Conservation (phyloP, 495 filamentous ascomycete species). For the Talaromyces stipitatus region DNA sequence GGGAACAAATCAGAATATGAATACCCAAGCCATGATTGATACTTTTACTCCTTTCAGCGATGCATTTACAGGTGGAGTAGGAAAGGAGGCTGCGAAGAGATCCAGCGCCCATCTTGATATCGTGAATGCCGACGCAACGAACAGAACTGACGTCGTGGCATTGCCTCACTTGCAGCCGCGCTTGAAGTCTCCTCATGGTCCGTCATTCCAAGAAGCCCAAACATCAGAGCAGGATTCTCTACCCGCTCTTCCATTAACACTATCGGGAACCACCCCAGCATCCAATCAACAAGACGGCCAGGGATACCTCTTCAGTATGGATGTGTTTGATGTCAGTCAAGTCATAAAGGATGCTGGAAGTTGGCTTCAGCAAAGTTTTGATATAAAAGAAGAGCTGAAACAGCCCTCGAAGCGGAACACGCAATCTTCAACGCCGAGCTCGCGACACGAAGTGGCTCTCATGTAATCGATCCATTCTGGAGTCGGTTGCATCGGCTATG, state of each 20-base stretch:
- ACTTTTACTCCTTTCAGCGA: slow-evolving; percentile 37
- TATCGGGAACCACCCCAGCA: slow-evolving; percentile 26
- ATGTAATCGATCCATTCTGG: background rate
- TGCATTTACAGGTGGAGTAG: slow-evolving; percentile 35
- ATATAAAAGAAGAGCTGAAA: slow-evolving; percentile 24
- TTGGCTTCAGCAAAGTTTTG: slow-evolving; percentile 38
- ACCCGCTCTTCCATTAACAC: slow-evolving; percentile 20
- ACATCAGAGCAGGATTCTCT: slow-evolving; percentile 3
- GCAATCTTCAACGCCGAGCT: slow-evolving; percentile 5
- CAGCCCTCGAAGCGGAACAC: slow-evolving; percentile 9
- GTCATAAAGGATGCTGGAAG: slow-evolving; percentile 38
- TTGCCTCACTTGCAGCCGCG: slow-evolving; percentile 2
- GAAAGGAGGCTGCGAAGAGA: background rate
- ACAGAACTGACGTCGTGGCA: slow-evolving; percentile 7
- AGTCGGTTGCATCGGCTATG: background rate
- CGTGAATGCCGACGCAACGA: slow-evolving; percentile 10
- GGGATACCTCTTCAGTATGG: slow-evolving; percentile 15
- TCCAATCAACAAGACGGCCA: slow-evolving; percentile 35
- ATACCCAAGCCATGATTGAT: slow-evolving; percentile 45
- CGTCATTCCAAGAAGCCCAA: slow-evolving; percentile 8
- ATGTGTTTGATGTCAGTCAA: slow-evolving; percentile 34
- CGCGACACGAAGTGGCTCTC: background rate
- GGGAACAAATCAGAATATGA: slow-evolving; percentile 19
- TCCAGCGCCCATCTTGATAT: slow-evolving; percentile 6
- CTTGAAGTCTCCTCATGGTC: background rate